Percentiles rank a stretch among this genome's conserved stretches.
Evolutionary conservation across 352 stramenopile genomes (phyloP).

Genomic region (Peronospora farinosa): DNA sequence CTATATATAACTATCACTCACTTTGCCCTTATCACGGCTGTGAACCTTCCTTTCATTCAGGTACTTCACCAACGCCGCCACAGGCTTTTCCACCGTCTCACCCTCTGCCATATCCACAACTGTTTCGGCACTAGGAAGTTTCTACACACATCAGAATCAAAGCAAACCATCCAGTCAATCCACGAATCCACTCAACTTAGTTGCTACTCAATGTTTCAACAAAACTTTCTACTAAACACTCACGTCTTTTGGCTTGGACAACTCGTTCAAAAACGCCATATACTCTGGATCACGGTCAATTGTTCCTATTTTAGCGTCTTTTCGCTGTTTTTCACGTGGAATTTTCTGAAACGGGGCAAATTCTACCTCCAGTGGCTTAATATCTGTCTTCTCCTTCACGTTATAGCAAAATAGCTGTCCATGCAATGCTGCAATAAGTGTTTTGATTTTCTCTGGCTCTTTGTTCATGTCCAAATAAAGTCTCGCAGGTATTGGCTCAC

Average conservation of each 20-base stretch:
- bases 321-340: conserved; percentile 70
- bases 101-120: conserved; percentile 47
- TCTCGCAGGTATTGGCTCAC: conserved; percentile 36
- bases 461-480: conserved; percentile 76
- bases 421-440: conserved; percentile 48
- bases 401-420: conserved; percentile 34
- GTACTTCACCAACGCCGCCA: conserved; percentile 75
- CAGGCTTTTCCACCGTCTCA: conserved; percentile 53
- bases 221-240: background rate
- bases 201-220: too few relatives aligned
- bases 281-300: conserved; percentile 72
- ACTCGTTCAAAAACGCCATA: conserved; percentile 63
- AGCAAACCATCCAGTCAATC: background rate
- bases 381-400: conserved; percentile 31
- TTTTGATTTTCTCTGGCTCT: conserved; percentile 40
- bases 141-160: conserved; percentile 29
- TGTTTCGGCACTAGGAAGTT: conserved; percentile 61
- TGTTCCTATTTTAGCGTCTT: conserved; percentile 67
- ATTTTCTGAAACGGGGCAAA: conserved; percentile 80
- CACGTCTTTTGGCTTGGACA: conserved; percentile 63
- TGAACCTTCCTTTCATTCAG: conserved; percentile 68
- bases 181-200: too few relatives aligned
- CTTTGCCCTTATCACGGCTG: conserved; percentile 62
- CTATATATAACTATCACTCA: conserved; percentile 11
- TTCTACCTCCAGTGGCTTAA: conserved; percentile 43